Evolutionary conservation across 2,329 filamentous ascomycete genomes (phyloP).

Genomic region (Blumeriella jaapii): DNA sequence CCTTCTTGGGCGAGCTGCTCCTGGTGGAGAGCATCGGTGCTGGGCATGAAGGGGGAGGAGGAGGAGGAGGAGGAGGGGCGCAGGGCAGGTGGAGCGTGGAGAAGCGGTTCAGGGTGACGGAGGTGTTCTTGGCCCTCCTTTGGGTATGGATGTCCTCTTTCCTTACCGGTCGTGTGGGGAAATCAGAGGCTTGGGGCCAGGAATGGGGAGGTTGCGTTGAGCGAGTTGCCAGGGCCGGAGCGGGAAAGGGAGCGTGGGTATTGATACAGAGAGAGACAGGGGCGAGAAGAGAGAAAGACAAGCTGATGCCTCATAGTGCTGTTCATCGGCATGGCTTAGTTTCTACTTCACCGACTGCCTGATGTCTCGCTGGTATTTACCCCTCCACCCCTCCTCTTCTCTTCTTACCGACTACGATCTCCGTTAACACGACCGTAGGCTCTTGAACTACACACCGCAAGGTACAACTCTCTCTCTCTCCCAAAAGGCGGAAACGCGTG

Average conservation of each 20-base stretch:
- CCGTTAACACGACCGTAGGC: constrained; percentile 37
- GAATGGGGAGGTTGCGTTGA: not conserved
- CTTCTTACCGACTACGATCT: too few relatives aligned
- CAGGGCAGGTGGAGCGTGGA: constrained; percentile 36
- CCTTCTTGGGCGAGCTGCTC: constrained; percentile 54
- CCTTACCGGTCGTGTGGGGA: not conserved
- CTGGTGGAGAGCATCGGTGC: constrained; percentile 34
- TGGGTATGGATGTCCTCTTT: constrained; percentile 44
- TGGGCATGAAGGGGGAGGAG: too few relatives aligned
- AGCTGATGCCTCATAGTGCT: constrained; percentile 44
- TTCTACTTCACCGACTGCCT: constrained; percentile 79
- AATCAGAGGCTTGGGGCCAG: not conserved
- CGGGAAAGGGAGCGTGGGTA: too few relatives aligned
- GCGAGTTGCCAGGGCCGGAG: too few relatives aligned
- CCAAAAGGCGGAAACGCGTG: not conserved
- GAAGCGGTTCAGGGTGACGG: constrained; percentile 46
- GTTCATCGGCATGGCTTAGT: constrained; percentile 44
- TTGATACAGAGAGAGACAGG: not conserved
- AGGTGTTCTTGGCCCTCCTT: constrained; percentile 60
- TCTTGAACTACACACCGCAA: constrained; percentile 72
- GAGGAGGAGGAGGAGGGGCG: constrained; percentile 28
- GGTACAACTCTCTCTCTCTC: constrained; percentile 20
- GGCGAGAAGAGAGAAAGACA: not conserved
- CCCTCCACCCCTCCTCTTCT: too few relatives aligned
- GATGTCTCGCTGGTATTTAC: constrained; percentile 64